These are phyloP conservation scores for Phalaenopsis equestris DNA, from an alignment of 106 monocot species.

Conservation along the genomic window DNA sequence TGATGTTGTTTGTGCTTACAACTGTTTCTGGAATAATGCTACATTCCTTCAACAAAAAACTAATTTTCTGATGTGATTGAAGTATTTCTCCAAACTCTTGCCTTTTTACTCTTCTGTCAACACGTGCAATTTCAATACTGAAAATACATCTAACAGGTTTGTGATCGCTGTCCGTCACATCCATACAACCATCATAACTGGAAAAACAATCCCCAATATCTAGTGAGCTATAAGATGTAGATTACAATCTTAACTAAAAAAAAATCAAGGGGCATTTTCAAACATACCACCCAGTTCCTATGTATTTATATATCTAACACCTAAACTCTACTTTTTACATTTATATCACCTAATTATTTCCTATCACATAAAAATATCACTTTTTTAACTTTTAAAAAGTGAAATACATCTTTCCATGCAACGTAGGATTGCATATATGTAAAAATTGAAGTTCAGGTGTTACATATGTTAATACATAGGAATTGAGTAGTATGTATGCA, in stretches of 20 bases:
- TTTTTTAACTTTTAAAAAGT: too few relatives aligned
- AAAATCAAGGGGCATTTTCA: too few relatives aligned
- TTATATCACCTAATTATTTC: too few relatives aligned
- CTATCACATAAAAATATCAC: too few relatives aligned
- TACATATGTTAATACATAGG: too few relatives aligned
- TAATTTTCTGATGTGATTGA: conserved; percentile 31
- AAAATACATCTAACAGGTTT: conserved; percentile 74
- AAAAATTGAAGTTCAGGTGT: too few relatives aligned
- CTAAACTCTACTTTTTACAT: too few relatives aligned
- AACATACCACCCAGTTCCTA: too few relatives aligned
- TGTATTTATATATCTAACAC: too few relatives aligned
- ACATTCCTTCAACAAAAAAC: conserved; percentile 25
- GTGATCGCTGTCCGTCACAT: conserved; percentile 66
- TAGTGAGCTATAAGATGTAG: conserved; percentile 3
- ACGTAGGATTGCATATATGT: too few relatives aligned
- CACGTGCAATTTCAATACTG: conserved; percentile 52
- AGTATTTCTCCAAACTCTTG: conserved; percentile 49
- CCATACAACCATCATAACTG: conserved; percentile 73
- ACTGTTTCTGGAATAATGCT: conserved; percentile 48
- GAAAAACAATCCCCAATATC: not conserved
- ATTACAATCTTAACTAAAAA: not conserved
- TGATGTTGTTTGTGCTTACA: conserved; percentile 58
- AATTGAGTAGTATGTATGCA: too few relatives aligned
- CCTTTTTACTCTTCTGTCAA: conserved; percentile 40
- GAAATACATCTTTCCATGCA: too few relatives aligned